Evolutionary conservation across 1,284 basidiomycete species (phyloP).

Genomic region (Irpex sp.): DNA sequence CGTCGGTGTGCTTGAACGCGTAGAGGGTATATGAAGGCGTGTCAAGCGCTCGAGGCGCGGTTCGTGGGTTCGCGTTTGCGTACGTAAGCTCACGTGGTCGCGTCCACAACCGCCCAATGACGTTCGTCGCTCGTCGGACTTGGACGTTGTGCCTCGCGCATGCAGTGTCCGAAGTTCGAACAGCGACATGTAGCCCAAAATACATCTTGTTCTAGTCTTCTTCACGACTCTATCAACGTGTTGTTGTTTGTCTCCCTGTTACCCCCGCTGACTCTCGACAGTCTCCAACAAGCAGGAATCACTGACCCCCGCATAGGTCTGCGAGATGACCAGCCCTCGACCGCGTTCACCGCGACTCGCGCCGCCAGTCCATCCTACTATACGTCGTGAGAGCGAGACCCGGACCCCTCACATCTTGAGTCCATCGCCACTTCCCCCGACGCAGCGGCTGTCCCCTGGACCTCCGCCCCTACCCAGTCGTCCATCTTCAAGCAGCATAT

Average conservation of each 20-base stretch:
- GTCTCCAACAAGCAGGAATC: no score
- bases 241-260: no score
- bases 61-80: neutral
- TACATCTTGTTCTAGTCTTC: no score
- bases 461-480: neutral
- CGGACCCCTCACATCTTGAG: neutral
- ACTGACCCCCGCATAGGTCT: neutral
- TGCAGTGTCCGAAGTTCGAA: no score
- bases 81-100: constrained; percentile 3
- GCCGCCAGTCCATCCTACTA: neutral
- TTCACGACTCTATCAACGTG: no score
- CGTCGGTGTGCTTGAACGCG: neutral
- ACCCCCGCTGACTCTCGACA: no score
- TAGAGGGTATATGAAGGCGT: neutral
- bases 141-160: neutral
- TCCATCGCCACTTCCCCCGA: neutral
- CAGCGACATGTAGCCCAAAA: neutral
- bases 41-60: neutral
- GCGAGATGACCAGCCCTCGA: neutral
- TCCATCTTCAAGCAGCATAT: neutral
- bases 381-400: neutral
- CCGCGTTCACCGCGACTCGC: constrained; percentile 4
- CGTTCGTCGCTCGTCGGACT: no score
- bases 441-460: neutral
- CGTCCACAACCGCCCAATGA: neutral